Evolutionary conservation across 169 alveolate species (phyloP), one percentile per base, ranked within the genome.

Genomic region (Cryptosporidium parvum): DNA sequence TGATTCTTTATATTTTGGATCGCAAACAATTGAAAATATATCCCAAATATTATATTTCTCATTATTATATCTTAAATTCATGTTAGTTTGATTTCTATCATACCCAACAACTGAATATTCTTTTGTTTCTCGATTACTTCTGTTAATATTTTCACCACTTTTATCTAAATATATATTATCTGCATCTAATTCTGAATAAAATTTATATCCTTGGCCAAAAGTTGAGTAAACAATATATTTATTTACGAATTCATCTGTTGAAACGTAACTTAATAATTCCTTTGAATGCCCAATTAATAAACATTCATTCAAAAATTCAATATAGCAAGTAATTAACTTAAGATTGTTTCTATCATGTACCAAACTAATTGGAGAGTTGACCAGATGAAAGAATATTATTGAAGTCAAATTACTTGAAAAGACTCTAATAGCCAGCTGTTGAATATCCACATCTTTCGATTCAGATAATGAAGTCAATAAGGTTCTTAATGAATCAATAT

Each of bases 201-300:
- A 80, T 48, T 37, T 62, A 48, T 62, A 80, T 26, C 89, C 89
- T 23, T 80, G 67, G 21, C 89, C 89, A 80, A 80, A 80, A 21
- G 65, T 53, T n/a, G 72, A 61, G 35, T 80, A 14, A n/a, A 65
- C 67, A 8, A 39, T 62, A 39, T 31, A 44, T 16, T 59, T 42
- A 16, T 62, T 42, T 10, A 80, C 75, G 39, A 80, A 80, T 8
- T 44, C 51, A 6, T 80, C 48, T 1, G 37, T 42, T 23, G 89
- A 80, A 18, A 80, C 23, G 10, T 23, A 44, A 62, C 23, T 18
- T 65, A 80, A 59, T 16, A 80, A 67, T 31, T 80, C 80, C 45
- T 42, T 62, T 44, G 89, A 80, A 65, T 80, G 89, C 12, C 89
- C 89, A n/a, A 80, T 80, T 26, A 80, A 67, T 62, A 80, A 80